phyloP scores from a whole-genome alignment of 176 grass and related monocot genomes.

The Phragmites australis region DNA sequence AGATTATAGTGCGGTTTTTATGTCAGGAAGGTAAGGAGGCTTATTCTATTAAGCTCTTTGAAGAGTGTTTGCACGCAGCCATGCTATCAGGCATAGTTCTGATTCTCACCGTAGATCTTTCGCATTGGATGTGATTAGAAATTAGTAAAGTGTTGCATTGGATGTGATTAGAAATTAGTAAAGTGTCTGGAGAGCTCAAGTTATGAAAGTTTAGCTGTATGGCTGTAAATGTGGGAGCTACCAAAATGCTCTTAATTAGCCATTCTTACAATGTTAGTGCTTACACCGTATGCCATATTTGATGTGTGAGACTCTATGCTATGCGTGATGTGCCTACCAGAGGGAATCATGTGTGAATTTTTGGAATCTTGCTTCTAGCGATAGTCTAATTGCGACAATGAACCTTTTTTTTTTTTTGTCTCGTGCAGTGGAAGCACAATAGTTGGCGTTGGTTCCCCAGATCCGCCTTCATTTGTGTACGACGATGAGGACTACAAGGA shows the following conservation, averaged over 20 bases:
- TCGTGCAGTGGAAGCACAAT: conserved; percentile 92
- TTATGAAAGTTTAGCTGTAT: conserved; percentile 2
- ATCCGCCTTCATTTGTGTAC: conserved; percentile 87
- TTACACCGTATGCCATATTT: background rate
- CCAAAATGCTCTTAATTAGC: background rate
- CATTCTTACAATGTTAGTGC: background rate
- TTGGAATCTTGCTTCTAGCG: background rate
- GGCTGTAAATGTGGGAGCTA: background rate
- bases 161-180: background rate
- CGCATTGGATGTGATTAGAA: too few relatives aligned
- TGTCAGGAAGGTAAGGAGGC: conserved; percentile 88
- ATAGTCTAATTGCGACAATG: background rate
- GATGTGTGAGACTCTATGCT: background rate
- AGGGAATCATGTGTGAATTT: background rate
- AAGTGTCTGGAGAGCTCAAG: background rate
- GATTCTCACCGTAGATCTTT: background rate
- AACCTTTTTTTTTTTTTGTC: background rate
- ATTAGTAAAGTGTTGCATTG: background rate
- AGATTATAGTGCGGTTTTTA: conserved; percentile 86
- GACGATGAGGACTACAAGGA: conserved; percentile 95
- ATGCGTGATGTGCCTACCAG: background rate
- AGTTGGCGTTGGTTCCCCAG: conserved; percentile 85
- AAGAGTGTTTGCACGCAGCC: conserved; percentile 18
- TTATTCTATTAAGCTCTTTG: conserved; percentile 1
- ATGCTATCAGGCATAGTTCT: background rate